phyloP scores from a whole-genome alignment of 1,284 basidiomycete genomes.

The Gymnopus androsaceus region DNA sequence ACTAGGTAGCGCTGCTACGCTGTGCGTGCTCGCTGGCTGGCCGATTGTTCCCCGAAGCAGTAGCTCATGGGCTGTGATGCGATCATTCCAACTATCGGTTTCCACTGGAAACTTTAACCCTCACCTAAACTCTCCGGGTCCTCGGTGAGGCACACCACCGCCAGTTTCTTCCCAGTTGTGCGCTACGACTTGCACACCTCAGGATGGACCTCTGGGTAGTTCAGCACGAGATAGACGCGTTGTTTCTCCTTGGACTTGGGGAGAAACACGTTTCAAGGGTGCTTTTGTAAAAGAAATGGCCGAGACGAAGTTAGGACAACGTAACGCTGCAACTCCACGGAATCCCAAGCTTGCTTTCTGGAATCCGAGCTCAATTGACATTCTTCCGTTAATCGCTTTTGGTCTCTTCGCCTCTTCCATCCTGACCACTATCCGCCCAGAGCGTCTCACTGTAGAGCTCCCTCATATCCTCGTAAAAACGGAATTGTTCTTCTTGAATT shows the following conservation, averaged over 20 bases:
- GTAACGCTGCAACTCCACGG: conserved; percentile 10
- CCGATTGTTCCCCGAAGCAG: background rate
- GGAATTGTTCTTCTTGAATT: background rate
- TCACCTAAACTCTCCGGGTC: background rate
- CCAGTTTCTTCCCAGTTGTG: no score
- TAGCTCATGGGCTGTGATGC: background rate
- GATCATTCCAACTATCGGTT: conserved; percentile 7
- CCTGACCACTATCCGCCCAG: conserved; percentile 14
- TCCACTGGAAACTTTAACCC: background rate
- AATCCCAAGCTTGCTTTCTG: conserved; percentile 5
- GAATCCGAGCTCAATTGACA: conserved; percentile 1
- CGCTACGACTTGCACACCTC: background rate
- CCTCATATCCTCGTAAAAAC: background rate
- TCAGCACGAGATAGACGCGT: background rate
- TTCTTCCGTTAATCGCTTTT: conserved; percentile 3
- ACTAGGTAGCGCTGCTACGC: background rate
- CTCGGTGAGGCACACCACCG: background rate
- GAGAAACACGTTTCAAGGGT: conserved; percentile 1
- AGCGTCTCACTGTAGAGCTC: background rate
- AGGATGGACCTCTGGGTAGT: background rate
- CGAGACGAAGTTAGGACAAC: background rate
- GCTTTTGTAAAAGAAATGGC: background rate
- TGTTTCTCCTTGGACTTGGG: background rate
- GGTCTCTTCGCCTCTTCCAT: background rate
- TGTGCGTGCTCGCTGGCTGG: background rate